Evolutionary conservation across 352 stramenopile species (phyloP).

Genomic region (Phytopythium cucurbitacearum): DNA sequence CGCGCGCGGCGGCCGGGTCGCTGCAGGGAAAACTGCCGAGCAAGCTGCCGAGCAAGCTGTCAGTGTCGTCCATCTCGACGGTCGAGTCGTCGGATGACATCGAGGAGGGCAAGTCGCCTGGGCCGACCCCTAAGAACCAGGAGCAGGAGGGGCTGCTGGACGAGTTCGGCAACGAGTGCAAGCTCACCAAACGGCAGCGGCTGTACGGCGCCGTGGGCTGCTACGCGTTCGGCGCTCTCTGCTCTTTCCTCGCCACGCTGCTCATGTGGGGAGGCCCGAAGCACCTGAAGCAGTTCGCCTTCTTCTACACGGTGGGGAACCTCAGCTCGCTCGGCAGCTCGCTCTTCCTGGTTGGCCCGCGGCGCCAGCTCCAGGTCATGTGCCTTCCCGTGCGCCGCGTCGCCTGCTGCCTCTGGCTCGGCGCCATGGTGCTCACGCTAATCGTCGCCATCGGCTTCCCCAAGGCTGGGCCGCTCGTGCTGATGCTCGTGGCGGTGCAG

Average conservation of each 20-base stretch:
- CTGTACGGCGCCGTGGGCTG: constrained; percentile 69
- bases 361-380: constrained; percentile 77
- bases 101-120: constrained; percentile 24
- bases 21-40: constrained; percentile 48
- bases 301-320: constrained; percentile 85
- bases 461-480: constrained; percentile 54
- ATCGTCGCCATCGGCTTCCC: constrained; percentile 75
- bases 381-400: constrained; percentile 79
- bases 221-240: constrained; percentile 70
- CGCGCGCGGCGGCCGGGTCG: constrained; percentile 34
- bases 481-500: constrained; percentile 73
- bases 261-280: constrained; percentile 78
- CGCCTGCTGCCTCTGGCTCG: constrained; percentile 77
- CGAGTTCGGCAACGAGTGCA: constrained; percentile 64
- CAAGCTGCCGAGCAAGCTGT: constrained; percentile 23
- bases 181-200: constrained; percentile 74
- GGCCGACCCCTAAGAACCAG: constrained; percentile 39
- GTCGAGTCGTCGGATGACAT: constrained; percentile 33
- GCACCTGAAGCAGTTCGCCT: constrained; percentile 82
- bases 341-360: constrained; percentile 70
- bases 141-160: constrained; percentile 72
- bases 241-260: constrained; percentile 70
- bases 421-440: constrained; percentile 65
- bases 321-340: constrained; percentile 78
- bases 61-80: constrained; percentile 16